A percentile compares a stretch with the other conserved stretches of the same genome.
Evolutionary conservation across 305 asterid genomes (phyloP).

Genomic region (Fraxinus greggii): DNA sequence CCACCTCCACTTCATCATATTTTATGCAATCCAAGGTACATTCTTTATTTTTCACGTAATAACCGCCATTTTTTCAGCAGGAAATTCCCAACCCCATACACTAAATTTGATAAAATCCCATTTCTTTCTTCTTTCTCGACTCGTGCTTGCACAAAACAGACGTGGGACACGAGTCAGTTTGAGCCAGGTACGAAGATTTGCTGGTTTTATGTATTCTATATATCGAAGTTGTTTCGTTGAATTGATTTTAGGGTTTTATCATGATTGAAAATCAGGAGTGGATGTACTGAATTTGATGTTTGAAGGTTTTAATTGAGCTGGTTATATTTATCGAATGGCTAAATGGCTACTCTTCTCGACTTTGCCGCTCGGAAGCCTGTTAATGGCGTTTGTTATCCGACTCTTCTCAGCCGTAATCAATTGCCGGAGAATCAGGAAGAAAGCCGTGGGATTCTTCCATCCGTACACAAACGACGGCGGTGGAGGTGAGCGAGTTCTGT

Average conservation of each 20-base stretch:
- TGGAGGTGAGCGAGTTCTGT: constrained; percentile 56
- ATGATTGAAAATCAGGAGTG: not conserved
- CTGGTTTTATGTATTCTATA: not conserved
- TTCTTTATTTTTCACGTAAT: constrained; percentile 43
- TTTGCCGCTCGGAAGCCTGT: constrained; percentile 30
- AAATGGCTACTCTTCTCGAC: constrained; percentile 13
- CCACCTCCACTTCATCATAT: constrained; percentile 32
- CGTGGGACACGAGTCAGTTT: not conserved
- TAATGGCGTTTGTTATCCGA: constrained; percentile 32
- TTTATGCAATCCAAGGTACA: constrained; percentile 55
- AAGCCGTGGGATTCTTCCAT: constrained; percentile 48
- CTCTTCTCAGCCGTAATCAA: constrained; percentile 32
- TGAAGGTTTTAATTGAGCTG: not conserved
- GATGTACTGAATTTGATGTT: not conserved
- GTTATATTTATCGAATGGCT: constrained; percentile 16
- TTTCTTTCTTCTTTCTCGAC: no score
- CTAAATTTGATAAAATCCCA: no score
- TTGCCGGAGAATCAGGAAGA: constrained; percentile 49
- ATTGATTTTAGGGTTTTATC: no score
- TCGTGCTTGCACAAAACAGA: not conserved
- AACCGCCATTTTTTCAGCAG: constrained; percentile 89
- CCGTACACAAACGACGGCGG: constrained; percentile 81
- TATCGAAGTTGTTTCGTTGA: no score
- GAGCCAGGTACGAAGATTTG: constrained; percentile 6
- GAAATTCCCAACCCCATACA: constrained; percentile 33